These are phyloP conservation scores for Thelonectria rubi DNA, from an alignment of 2,329 filamentous ascomycete genomes.

Conservation along the genomic window DNA sequence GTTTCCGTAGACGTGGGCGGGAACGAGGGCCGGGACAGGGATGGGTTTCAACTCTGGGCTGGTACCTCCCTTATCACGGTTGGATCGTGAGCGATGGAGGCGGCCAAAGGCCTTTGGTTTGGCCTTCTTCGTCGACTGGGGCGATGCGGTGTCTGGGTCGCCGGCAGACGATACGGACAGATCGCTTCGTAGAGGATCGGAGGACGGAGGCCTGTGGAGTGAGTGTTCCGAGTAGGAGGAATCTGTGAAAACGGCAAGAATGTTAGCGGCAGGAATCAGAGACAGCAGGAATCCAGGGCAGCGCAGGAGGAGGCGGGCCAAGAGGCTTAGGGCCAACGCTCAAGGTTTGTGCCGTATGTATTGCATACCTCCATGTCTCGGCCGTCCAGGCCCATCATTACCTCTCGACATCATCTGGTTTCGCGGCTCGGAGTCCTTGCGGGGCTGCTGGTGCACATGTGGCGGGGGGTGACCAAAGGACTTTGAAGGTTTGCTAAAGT, in stretches of 20 bases:
- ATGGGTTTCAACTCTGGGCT: constrained; percentile 50
- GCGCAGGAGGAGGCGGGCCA: constrained; percentile 22
- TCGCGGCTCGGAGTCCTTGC: constrained; percentile 49
- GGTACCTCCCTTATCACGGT: constrained; percentile 59
- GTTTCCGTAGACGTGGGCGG: constrained; percentile 26
- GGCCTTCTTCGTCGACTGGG: constrained; percentile 53
- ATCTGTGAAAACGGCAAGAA: constrained; percentile 33
- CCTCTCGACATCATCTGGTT: constrained; percentile 52
- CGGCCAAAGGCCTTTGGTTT: constrained; percentile 66
- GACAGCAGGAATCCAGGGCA: constrained; percentile 11
- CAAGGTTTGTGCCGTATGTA: constrained; percentile 29
- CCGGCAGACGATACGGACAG: constrained; percentile 60
- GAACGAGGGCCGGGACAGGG: constrained; percentile 30
- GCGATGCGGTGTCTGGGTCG: constrained; percentile 54
- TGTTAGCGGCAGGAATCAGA: constrained; percentile 34
- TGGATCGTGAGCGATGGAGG: constrained; percentile 61
- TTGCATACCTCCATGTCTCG: constrained; percentile 48
- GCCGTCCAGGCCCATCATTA: constrained; percentile 43
- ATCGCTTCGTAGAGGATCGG: constrained; percentile 60
- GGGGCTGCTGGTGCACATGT: constrained; percentile 32
- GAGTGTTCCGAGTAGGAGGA: constrained; percentile 44
- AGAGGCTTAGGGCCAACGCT: constrained; percentile 31
- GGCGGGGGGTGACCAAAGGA: constrained; percentile 48
- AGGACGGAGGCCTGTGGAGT: constrained; percentile 51
- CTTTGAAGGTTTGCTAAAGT: constrained; percentile 59